These are phyloP conservation scores for Globisporangium nunn DNA, from an alignment of 352 stramenopile genomes.

Conservation along the genomic window DNA sequence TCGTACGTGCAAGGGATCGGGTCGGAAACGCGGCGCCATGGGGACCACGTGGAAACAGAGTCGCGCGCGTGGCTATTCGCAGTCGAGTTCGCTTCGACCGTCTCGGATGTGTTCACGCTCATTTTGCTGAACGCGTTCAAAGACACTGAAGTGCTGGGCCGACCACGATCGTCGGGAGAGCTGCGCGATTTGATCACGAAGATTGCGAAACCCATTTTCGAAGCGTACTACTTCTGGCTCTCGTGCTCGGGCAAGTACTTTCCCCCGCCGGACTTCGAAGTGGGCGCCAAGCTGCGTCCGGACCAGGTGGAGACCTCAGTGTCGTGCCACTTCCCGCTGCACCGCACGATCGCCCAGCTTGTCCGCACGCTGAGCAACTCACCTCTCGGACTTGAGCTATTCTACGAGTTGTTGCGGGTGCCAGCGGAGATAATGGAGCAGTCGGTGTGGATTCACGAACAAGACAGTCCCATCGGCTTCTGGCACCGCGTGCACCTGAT, in stretches of 20 bases:
- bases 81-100: constrained; percentile 80
- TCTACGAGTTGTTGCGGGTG: constrained; percentile 44
- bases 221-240: constrained; percentile 80
- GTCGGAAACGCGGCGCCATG: constrained; percentile 48
- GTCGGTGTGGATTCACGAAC: constrained; percentile 54
- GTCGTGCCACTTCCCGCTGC: constrained; percentile 76
- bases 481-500: constrained; percentile 81
- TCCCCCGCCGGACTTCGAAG: constrained; percentile 43
- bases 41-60: constrained; percentile 72
- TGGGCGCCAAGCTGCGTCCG: constrained; percentile 41
- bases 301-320: constrained; percentile 60
- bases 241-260: constrained; percentile 73
- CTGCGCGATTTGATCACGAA: constrained; percentile 35
- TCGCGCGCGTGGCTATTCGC: constrained; percentile 77
- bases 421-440: constrained; percentile 16
- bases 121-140: constrained; percentile 80
- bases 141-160: constrained; percentile 16
- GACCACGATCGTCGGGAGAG: constrained; percentile 5
- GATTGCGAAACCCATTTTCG: constrained; percentile 58
- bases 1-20: constrained; percentile 72
- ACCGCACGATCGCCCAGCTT: constrained; percentile 68
- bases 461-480: constrained; percentile 55
- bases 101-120: constrained; percentile 72
- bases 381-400: constrained; percentile 39
- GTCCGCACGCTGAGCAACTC: constrained; percentile 65